These are phyloP conservation scores for Apiospora saccharicola DNA, from an alignment of 2,329 filamentous ascomycete species.

Conservation along the genomic window DNA sequence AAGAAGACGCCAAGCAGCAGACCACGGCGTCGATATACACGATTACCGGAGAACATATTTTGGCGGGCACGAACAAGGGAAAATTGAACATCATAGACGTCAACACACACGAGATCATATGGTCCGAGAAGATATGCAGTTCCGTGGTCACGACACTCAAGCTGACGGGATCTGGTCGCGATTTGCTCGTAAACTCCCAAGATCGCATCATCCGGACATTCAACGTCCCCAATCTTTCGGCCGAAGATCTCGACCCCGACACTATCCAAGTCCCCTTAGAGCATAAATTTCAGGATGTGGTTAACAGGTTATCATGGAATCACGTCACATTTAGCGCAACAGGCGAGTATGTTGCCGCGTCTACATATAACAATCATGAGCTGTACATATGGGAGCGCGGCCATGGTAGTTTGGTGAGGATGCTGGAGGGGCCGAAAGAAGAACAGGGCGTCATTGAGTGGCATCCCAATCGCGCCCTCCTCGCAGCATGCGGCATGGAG, in stretches of 20 bases:
- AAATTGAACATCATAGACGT: conserved; percentile 96
- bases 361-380: conserved; percentile 97
- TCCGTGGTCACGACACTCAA: conserved; percentile 89
- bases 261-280: conserved; percentile 90
- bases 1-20: conserved; percentile 92
- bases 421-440: conserved; percentile 95
- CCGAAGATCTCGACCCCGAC: conserved; percentile 76
- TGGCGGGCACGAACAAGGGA: conserved; percentile 93
- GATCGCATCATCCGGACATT: conserved; percentile 96
- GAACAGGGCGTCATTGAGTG: conserved; percentile 97
- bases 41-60: conserved; percentile 82
- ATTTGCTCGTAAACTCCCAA: conserved; percentile 90
- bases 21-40: conserved; percentile 94
- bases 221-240: conserved; percentile 79
- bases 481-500: conserved; percentile 92
- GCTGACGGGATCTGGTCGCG: conserved; percentile 82
- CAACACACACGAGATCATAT: conserved; percentile 80
- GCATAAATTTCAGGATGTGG: conserved; percentile 98
- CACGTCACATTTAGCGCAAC: conserved; percentile 94
- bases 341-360: conserved; percentile 94
- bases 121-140: conserved; percentile 86
- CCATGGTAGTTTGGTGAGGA: conserved; percentile 93
- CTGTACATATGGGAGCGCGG: conserved; percentile 98
- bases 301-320: conserved; percentile 95
- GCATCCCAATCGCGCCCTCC: conserved; percentile 87